phyloP scores from a whole-genome alignment of 345 rosid genomes.

The Jatropha curcas region DNA sequence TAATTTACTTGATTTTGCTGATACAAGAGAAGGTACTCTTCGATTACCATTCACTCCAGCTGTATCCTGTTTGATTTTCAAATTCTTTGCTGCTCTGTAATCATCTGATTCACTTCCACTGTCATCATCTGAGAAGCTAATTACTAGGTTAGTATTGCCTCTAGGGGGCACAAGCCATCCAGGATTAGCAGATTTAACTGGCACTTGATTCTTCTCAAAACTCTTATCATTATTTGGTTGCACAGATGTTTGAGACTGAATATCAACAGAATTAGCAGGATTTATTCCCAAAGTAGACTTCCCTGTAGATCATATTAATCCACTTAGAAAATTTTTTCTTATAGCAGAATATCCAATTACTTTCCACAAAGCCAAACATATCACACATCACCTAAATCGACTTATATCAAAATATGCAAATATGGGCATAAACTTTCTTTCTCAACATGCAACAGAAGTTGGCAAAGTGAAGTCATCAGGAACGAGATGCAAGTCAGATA shows the following conservation, averaged over 20 bases:
- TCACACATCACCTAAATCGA: not conserved
- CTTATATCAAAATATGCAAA: too few relatives aligned
- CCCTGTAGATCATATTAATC: conserved; percentile 36
- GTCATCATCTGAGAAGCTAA: conserved; percentile 85
- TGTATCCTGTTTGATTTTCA: conserved; percentile 35
- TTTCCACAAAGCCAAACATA: not conserved
- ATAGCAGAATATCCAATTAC: conserved; percentile 1
- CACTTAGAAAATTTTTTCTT: not conserved
- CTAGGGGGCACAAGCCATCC: conserved; percentile 44
- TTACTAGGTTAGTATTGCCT: conserved; percentile 63
- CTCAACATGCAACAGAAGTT: not conserved
- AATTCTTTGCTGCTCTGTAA: conserved; percentile 24
- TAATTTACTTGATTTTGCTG: conserved; percentile 34
- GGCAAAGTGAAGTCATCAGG: not conserved
- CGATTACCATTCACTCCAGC: conserved; percentile 28
- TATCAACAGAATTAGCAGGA: conserved; percentile 28
- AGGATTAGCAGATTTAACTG: conserved; percentile 36
- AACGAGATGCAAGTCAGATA: not conserved
- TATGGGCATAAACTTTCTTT: not conserved
- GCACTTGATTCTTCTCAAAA: conserved; percentile 44
- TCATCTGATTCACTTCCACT: conserved; percentile 78
- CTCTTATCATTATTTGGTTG: conserved; percentile 41
- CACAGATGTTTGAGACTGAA: conserved; percentile 23
- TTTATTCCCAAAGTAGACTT: conserved; percentile 33
- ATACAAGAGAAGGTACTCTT: conserved; percentile 33